phyloP scores from a whole-genome alignment of 2,329 filamentous ascomycete species.

The Lizonia empirigonia region DNA sequence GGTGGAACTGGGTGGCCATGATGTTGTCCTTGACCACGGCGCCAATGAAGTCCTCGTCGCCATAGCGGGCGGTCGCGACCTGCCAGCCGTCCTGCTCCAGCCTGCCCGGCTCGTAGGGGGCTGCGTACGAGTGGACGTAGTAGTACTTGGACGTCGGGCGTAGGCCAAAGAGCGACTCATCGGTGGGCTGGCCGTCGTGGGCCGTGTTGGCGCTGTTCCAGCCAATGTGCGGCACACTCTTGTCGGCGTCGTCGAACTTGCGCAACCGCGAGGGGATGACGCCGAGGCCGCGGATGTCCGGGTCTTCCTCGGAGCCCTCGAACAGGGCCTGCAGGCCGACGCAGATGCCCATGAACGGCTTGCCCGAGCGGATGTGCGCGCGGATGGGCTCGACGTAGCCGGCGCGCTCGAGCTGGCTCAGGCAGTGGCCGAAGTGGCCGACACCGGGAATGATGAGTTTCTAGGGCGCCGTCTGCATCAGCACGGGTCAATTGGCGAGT shows the following conservation, averaged over 20 bases:
- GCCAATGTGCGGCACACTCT: conserved; percentile 97
- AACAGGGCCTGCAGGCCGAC: conserved; percentile 93
- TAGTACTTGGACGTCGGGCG: conserved; percentile 90
- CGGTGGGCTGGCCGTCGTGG: conserved; percentile 47
- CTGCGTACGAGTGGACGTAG: conserved; percentile 95
- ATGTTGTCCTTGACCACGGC: conserved; percentile 85
- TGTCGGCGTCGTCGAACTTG: conserved; percentile 76
- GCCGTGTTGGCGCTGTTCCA: conserved; percentile 88
- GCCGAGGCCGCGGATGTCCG: conserved; percentile 73
- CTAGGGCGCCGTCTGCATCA: conserved; percentile 55
- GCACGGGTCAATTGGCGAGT: conserved; percentile 39
- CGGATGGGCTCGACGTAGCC: conserved; percentile 84
- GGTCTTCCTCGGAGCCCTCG: conserved; percentile 79
- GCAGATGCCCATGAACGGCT: conserved; percentile 97
- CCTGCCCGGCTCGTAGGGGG: conserved; percentile 72
- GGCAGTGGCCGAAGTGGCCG: conserved; percentile 96
- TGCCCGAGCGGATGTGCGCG: conserved; percentile 84
- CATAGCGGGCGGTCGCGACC: conserved; percentile 89
- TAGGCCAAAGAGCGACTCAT: conserved; percentile 75
- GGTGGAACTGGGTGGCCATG: conserved; percentile 94
- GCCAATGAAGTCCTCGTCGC: conserved; percentile 86
- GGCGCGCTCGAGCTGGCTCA: conserved; percentile 79
- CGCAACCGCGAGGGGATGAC: conserved; percentile 73
- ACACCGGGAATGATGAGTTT: conserved; percentile 95
- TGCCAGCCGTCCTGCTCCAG: conserved; percentile 85